Percentiles rank a stretch among this genome's conserved stretches.
These are phyloP conservation scores for Sugiyamaella paludigena DNA, from an alignment of 1,139 yeast genomes.

Conservation along the genomic window DNA sequence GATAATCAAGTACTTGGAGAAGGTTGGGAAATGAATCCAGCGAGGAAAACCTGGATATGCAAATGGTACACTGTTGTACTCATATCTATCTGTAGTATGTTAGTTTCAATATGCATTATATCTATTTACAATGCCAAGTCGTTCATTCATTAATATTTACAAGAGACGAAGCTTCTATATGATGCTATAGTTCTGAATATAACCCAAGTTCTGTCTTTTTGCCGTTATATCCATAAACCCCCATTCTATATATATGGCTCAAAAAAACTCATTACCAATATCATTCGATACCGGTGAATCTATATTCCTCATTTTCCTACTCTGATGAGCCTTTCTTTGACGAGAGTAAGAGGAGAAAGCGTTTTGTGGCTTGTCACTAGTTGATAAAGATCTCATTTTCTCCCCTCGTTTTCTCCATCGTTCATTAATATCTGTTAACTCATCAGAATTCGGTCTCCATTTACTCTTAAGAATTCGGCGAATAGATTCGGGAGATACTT, in stretches of 20 bases:
- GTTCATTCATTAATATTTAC: too few species aligned
- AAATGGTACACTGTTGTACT: not conserved
- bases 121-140: too few species aligned
- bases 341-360: not conserved
- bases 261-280: conserved; percentile 14
- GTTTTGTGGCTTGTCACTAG: not conserved
- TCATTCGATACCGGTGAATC: not conserved
- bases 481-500: conserved; percentile 78
- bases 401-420: conserved; percentile 53
- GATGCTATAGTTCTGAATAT: not conserved
- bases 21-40: too few species aligned
- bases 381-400: conserved; percentile 24
- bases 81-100: not conserved
- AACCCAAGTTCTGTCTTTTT: conserved; percentile 1
- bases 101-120: not conserved
- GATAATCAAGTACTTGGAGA: too few species aligned
- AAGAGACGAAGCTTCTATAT: not conserved
- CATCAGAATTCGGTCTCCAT: conserved; percentile 69
- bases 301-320: conserved; percentile 3
- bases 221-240: too few species aligned
- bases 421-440: conserved; percentile 41
- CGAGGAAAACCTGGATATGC: too few species aligned
- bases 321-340: conserved; percentile 7
- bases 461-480: conserved; percentile 73
- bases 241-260: too few species aligned